A percentile compares a stretch with the other conserved stretches of the same genome.
These are phyloP conservation scores for Trichoderma erinaceum DNA, from an alignment of 495 filamentous ascomycete genomes.

Conservation along the genomic window DNA sequence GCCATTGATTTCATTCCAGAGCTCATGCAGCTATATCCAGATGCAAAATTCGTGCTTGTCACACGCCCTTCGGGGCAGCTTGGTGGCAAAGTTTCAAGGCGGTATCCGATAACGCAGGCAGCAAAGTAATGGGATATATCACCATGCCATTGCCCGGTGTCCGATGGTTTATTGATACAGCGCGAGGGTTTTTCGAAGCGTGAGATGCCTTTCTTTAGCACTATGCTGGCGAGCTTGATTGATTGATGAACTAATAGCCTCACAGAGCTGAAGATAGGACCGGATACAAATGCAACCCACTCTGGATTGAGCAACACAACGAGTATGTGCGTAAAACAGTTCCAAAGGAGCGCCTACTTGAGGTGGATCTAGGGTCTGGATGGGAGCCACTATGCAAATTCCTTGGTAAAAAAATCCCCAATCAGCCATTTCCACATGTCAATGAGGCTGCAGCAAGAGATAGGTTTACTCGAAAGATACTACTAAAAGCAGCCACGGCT, in stretches of 20 bases:
- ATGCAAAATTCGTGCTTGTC: conserved; percentile 33
- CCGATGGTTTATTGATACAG: neutral
- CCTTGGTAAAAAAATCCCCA: conserved; percentile 30
- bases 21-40: conserved; percentile 34
- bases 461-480: neutral
- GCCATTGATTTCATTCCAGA: conserved; percentile 30
- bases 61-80: conserved; percentile 21
- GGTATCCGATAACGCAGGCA: neutral
- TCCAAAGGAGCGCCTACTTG: conserved; percentile 34
- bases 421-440: conserved; percentile 31
- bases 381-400: conserved; percentile 38
- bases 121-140: neutral
- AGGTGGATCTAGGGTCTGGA: conserved; percentile 40
- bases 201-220: neutral
- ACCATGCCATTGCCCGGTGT: neutral
- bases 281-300: neutral
- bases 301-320: conserved; percentile 26
- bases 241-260: neutral
- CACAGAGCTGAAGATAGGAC: conserved; percentile 2
- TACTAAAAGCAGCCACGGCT: neutral
- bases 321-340: conserved; percentile 31
- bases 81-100: conserved; percentile 17
- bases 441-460: conserved; percentile 24
- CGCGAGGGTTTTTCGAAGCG: neutral
- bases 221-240: too few relatives aligned